Evolutionary conservation across 257 asterid genomes (phyloP), one percentile per base, ranked within the genome.

Genomic region (Echites panduratus): DNA sequence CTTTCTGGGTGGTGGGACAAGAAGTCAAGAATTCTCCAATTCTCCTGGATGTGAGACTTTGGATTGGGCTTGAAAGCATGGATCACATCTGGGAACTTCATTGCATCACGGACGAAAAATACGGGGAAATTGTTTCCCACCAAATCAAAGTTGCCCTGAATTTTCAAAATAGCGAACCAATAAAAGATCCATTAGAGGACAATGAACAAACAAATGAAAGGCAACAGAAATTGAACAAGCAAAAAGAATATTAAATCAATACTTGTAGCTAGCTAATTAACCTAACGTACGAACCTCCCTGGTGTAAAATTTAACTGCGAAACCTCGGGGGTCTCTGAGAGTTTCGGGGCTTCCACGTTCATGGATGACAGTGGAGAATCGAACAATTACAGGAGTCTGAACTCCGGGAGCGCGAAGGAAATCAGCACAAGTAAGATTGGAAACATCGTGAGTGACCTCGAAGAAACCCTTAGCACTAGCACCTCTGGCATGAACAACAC

Each of bases 301-400:
- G 50, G 92, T 87, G 87, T 87, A 87, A 58, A 87, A 83, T 67
- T 87, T 87, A 59, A 81, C 85, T 9, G 92, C 92, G n/a, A 87
- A 91, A 3, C 99, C 99, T 74, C 99, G 83, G 61, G 97, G 97
- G 70, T 94, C 99, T 45, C 98, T 84, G 82, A 94, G 81, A 66
- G 97, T 94, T 83, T 94, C 97, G 29, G 99, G 99, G 81, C 98
- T 91, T 67, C 98, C 99, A 56, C 98, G 99, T 77, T 94, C 99
- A 44, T 94, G 97, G 80, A 91, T 88, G 66, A 94, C 99, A 38
- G 99, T 94, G 62, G 99, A 94, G 87, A 94, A 94, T 40, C 97
- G 90, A 66, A 89, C 90, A 24, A 94, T 94, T 27, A 94, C 89
- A 11, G 97, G 97, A 6, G 97, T 94, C 84, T 89, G 99, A 62